Percentiles rank a stretch among this genome's conserved stretches.
Conservation (phyloP, 2,329 filamentous ascomycete species). For the Penicillium sp. region DNA sequence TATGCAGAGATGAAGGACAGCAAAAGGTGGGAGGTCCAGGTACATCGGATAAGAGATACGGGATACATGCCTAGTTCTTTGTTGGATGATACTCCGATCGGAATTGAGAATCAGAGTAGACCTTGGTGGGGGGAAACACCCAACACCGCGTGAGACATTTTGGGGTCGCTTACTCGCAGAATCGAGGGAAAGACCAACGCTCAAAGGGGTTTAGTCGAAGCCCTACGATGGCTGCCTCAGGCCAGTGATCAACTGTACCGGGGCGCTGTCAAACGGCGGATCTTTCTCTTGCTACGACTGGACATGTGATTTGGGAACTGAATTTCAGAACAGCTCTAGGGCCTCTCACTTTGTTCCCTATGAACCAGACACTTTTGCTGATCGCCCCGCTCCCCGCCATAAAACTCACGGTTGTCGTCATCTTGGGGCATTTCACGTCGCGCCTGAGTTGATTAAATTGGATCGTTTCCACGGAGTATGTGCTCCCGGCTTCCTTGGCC, state of each 20-base stretch:
- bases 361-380: neutral
- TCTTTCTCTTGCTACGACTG: neutral
- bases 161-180: too few species aligned
- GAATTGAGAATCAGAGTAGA: too few species aligned
- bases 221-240: neutral
- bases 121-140: too few species aligned
- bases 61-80: too few species aligned
- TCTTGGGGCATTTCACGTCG: constrained; percentile 7
- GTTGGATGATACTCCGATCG: too few species aligned
- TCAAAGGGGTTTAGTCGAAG: neutral
- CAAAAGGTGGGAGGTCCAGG: constrained; percentile 9
- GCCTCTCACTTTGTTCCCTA: neutral
- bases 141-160: constrained; percentile 7
- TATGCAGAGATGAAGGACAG: constrained; percentile 27
- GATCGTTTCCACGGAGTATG: constrained; percentile 1
- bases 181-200: neutral
- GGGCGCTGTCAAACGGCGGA: neutral
- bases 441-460: constrained; percentile 2
- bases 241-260: neutral
- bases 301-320: neutral
- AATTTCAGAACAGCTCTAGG: neutral
- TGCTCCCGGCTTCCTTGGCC: neutral
- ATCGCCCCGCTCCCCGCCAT: constrained; percentile 11
- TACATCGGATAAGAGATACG: neutral
- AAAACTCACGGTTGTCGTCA: constrained; percentile 11